phyloP scores from a whole-genome alignment of 192 early-diverging fungal species.

The Coemansia sp. region DNA sequence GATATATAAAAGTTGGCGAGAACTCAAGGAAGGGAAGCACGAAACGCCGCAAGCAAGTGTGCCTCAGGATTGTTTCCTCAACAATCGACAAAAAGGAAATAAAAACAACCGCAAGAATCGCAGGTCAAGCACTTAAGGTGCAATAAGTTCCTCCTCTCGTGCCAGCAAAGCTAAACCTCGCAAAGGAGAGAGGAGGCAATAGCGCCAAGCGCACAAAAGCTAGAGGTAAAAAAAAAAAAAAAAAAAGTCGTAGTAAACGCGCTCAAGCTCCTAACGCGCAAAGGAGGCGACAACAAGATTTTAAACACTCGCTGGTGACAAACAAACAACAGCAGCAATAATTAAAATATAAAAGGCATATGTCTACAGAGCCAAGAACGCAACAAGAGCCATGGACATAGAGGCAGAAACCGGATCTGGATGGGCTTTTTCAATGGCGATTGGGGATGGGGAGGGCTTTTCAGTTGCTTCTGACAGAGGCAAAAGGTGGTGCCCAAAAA shows the following conservation, averaged over 20 bases:
- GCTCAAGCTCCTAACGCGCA: background rate
- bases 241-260: background rate
- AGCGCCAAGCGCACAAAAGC: background rate
- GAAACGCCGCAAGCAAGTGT: background rate
- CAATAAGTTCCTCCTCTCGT: background rate
- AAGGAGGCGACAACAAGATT: background rate
- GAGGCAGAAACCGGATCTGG: constrained; percentile 5
- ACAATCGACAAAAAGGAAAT: background rate
- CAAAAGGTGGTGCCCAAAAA: background rate
- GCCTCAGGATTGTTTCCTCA: constrained; percentile 4
- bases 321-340: background rate
- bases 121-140: background rate
- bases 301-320: background rate
- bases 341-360: background rate
- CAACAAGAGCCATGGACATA: background rate
- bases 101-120: constrained; percentile 4
- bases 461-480: background rate
- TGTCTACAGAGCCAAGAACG: background rate
- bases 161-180: background rate
- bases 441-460: background rate
- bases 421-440: background rate
- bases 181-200: background rate
- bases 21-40: background rate
- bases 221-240: background rate
- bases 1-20: constrained; percentile 7